These are phyloP conservation scores for Syncephalastrum racemosum DNA, from an alignment of 371 early-diverging fungal species.

Conservation along the genomic window DNA sequence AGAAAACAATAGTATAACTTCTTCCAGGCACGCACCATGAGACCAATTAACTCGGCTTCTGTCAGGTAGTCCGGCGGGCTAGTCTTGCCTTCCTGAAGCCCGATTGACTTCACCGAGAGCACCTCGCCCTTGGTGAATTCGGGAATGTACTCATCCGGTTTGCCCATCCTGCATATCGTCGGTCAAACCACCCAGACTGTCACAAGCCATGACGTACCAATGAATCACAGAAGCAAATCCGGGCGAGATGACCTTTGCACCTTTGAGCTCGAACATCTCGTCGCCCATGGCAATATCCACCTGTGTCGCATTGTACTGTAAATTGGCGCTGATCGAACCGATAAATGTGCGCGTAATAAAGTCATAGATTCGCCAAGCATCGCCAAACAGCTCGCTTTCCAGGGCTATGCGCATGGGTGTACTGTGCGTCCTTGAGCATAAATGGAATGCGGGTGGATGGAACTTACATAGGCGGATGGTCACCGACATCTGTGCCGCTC, in stretches of 20 bases:
- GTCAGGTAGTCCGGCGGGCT: slow-evolving; percentile 68
- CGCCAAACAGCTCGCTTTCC: slow-evolving; percentile 51
- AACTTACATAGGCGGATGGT: slow-evolving; percentile 49
- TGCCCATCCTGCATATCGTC: slow-evolving; percentile 20
- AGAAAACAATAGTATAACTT: neutral
- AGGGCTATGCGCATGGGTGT: slow-evolving; percentile 51
- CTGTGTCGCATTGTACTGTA: slow-evolving; percentile 57
- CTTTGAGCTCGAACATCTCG: slow-evolving; percentile 53
- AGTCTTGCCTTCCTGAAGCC: slow-evolving; percentile 56
- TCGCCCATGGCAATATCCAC: slow-evolving; percentile 47
- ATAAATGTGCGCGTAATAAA: slow-evolving; percentile 60
- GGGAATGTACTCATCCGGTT: slow-evolving; percentile 49
- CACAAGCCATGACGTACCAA: slow-evolving; percentile 40
- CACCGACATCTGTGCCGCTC: slow-evolving; percentile 52
- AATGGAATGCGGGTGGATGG: neutral
- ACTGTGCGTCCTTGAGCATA: slow-evolving; percentile 12
- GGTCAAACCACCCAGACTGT: too few species aligned
- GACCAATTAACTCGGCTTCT: slow-evolving; percentile 67
- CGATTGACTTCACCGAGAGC: slow-evolving; percentile 20
- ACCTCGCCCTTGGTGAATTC: slow-evolving; percentile 42
- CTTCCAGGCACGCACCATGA: slow-evolving; percentile 25
- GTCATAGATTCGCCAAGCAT: slow-evolving; percentile 63
- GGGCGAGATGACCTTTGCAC: slow-evolving; percentile 25
- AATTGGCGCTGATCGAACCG: slow-evolving; percentile 59
- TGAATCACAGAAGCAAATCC: slow-evolving; percentile 59